Evolutionary conservation across 371 early-diverging fungal species (phyloP).

Genomic region (Apophysomyces sp.): DNA sequence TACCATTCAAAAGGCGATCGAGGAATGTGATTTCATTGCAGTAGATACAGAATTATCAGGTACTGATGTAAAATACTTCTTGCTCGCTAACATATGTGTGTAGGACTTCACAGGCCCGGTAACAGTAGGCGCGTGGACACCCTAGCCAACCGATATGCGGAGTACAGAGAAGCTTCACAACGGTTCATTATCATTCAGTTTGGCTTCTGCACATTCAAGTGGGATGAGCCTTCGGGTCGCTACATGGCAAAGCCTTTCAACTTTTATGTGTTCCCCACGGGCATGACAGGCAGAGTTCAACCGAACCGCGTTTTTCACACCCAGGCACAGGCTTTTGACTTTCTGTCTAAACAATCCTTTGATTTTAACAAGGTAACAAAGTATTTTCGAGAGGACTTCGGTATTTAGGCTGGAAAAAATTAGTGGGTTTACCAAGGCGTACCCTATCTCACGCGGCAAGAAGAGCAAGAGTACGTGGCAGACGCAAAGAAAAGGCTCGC

Average conservation of each 20-base stretch:
- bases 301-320: conserved; percentile 64
- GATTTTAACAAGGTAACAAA: conserved; percentile 75
- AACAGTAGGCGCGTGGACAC: conserved; percentile 46
- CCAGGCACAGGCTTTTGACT: conserved; percentile 78
- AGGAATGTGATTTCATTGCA: conserved; percentile 76
- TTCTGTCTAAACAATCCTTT: conserved; percentile 73
- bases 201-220: conserved; percentile 78
- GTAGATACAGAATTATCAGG: conserved; percentile 89
- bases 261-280: conserved; percentile 83
- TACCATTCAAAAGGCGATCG: conserved; percentile 63
- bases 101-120: conserved; percentile 43
- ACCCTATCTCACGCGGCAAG: conserved; percentile 67
- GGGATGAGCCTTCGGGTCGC: conserved; percentile 53
- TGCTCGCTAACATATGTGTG: background rate
- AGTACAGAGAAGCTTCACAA: conserved; percentile 57
- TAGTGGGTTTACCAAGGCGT: conserved; percentile 73
- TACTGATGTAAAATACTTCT: conserved; percentile 10
- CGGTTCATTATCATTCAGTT: conserved; percentile 74
- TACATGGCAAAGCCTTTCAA: conserved; percentile 87
- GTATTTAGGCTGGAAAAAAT: background rate
- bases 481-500: conserved; percentile 43
- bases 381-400: background rate
- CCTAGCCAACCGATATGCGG: conserved; percentile 63
- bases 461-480: conserved; percentile 53
- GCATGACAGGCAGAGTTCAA: conserved; percentile 56